Base-by-base conservation (phyloP, 768 basidiomycete genomes). In the Suillus occidentalis region DNA sequence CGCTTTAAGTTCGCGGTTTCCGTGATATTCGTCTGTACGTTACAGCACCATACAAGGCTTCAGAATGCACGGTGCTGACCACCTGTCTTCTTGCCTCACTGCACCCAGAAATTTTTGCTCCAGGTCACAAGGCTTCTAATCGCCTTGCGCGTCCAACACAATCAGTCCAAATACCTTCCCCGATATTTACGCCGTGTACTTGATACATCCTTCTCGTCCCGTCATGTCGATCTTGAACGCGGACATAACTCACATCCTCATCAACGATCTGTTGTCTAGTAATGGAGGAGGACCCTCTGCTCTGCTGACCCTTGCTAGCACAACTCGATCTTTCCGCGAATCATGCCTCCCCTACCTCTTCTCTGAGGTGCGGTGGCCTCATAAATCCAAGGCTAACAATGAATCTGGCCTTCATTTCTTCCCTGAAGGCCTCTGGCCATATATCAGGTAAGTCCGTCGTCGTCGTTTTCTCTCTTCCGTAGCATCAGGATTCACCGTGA, bases 241-340 rank as follows among this genome's bases (percentile, higher is more conserved):
- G 28, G 75, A 76, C 69, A 77, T 76, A 25, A 72, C 75, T 45
- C 75, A 75, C 62, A 75, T 76, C 66, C 69, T 76, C 69, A 73
- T 76, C 69, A 61, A 62, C 20, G 73, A 75, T 13, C 70, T 77
- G 47, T 47, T 62, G 22, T 53, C 65, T 5, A 65, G 37, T 20
- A 65, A 69, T 31, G 52, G 37, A 13, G 39, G 62, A 0, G 2
- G 60, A 14, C 65, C 68, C 0, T 65, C 66, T 0, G 66, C 70
- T 3, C 73, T 77, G 25, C 62, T 72, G 59, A 71, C 50, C 56
- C 70, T 76, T 25, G 68, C 75, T 18, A 61, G 42, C 53, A 72
- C 73, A 5, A 70, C 72, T 1, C 71, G 71, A 43, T 67, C 65
- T 60, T 60, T 77, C 16, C 75, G 75, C 36, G 70, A 68, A 20